Evolutionary conservation across 2,329 filamentous ascomycete species (phyloP), one percentile per base, ranked within the genome.

Genomic region (Eurotiales sp.): DNA sequence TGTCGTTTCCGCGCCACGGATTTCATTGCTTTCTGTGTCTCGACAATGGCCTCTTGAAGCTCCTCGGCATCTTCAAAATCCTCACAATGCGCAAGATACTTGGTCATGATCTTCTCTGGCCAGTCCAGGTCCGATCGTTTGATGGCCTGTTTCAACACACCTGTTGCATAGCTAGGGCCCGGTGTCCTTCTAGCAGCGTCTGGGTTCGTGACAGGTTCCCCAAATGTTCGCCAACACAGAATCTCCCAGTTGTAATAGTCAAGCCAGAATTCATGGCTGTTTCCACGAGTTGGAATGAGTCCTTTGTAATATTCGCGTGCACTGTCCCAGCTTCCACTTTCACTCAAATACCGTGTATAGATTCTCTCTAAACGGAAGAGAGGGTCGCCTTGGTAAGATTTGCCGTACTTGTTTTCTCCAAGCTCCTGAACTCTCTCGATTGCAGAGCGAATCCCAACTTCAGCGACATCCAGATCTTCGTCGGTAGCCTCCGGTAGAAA

Each of bases 161-260:
- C 81, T 0, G 90, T 95, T 10, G 91, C 90, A 55, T 83, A 74
- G 3, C 79, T 79, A 0, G 91, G 90, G n/a, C 82, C 79, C 19
- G 84, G 80, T 41, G 81, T 74, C 7, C 80, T 81, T 53, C 78
- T 73, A 30, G 72, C 71, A 50, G 77, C 80, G 50, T 78, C 75
- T 62, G 75, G 73, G 14, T 77, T 77, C 25, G 71, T 69, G 46
- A 78, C 79, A 8, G 73, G 72, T 44, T 80, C 74, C 2, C 77
- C 75, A 53, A 82, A 77, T 55, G 77, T 80, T 52, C 77, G 75
- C 79, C 82, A 85, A n/a, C 78, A 72, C 52, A 87, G 78, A 78
- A 97, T 86, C 71, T 97, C 93, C 87, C 90, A 97, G 48, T 86
- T 78, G 70, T 96, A 96, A 69, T 90, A 96, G 39, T 85, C 84